Conservation (phyloP, 2,329 filamentous ascomycete species). For the Colletotrichum eleusines region DNA sequence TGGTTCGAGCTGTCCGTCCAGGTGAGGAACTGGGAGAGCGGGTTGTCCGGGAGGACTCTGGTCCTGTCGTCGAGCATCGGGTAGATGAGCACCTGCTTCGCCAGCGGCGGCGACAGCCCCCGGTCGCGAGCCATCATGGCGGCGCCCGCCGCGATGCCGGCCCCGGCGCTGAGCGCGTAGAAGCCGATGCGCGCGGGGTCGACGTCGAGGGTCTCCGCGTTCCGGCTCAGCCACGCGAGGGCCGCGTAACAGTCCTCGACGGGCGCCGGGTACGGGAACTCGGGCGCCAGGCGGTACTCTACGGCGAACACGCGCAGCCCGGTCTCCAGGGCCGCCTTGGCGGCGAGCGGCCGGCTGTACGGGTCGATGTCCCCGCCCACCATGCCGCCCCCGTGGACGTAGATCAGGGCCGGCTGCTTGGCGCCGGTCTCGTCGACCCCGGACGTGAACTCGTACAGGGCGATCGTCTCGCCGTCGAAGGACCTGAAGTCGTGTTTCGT, state of each 20-base stretch:
- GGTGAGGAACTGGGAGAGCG: slow-evolving; percentile 29
- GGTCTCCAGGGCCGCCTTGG: slow-evolving; percentile 40
- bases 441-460: slow-evolving; percentile 24
- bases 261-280: slow-evolving; percentile 52
- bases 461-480: slow-evolving; percentile 26
- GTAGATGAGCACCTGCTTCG: slow-evolving; percentile 50
- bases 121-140: slow-evolving; percentile 56
- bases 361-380: slow-evolving; percentile 49
- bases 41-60: slow-evolving; percentile 15
- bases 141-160: slow-evolving; percentile 40
- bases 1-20: slow-evolving; percentile 44
- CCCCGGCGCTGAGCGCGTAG: slow-evolving; percentile 45
- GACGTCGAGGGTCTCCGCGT: slow-evolving; percentile 43
- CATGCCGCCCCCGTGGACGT: slow-evolving; percentile 59
- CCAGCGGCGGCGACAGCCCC: slow-evolving; percentile 45
- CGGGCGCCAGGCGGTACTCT: slow-evolving; percentile 59
- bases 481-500: slow-evolving; percentile 21
- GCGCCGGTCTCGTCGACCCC: neutral
- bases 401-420: slow-evolving; percentile 50
- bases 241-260: slow-evolving; percentile 54
- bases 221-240: slow-evolving; percentile 45
- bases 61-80: slow-evolving; percentile 52
- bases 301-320: slow-evolving; percentile 53
- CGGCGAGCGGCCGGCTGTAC: slow-evolving; percentile 36
- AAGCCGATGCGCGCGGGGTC: slow-evolving; percentile 44